Percentiles rank a stretch among this genome's conserved stretches.
These are phyloP conservation scores for Trichopus zeylanicus DNA, from an alignment of 116 monocot species.

Conservation along the genomic window DNA sequence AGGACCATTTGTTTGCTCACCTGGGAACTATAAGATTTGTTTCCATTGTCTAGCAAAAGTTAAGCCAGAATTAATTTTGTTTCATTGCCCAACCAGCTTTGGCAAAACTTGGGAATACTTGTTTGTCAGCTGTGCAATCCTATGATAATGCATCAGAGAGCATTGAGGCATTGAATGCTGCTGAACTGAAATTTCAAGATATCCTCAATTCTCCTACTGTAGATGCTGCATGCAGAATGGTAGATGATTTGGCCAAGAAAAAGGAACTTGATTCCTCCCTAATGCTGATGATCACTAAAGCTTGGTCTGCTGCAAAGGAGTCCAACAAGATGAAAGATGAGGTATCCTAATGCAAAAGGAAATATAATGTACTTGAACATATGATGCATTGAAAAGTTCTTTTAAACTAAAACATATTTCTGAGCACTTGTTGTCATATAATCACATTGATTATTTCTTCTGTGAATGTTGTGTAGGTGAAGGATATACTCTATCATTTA, in stretches of 20 bases:
- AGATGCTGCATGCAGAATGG: slow-evolving; percentile 80
- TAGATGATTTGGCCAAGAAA: slow-evolving; percentile 83
- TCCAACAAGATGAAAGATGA: slow-evolving; percentile 84
- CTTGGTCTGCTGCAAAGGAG: slow-evolving; percentile 91
- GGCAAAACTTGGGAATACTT: slow-evolving; percentile 62
- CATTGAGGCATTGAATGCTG: slow-evolving; percentile 76
- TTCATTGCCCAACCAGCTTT: slow-evolving; percentile 31
- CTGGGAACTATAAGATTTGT: too few species aligned
- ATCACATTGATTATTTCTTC: too few species aligned
- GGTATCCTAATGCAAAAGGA: slow-evolving; percentile 25
- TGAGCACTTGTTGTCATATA: too few species aligned
- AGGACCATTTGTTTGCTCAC: too few species aligned
- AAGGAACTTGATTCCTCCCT: slow-evolving; percentile 86
- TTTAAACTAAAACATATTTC: too few species aligned
- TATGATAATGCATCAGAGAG: slow-evolving; percentile 77
- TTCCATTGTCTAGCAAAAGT: not conserved
- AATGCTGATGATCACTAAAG: slow-evolving; percentile 90
- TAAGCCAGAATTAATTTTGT: not conserved
- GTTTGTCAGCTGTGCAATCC: slow-evolving; percentile 82
- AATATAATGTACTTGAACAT: not conserved
- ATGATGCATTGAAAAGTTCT: too few species aligned
- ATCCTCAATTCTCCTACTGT: slow-evolving; percentile 73
- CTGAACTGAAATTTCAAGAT: slow-evolving; percentile 84
- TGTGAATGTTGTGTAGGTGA: slow-evolving; percentile 37
- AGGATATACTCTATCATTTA: slow-evolving; percentile 80